Evolutionary conservation across 768 basidiomycete species (phyloP).

Genomic region (Agaricus subrufescens): DNA sequence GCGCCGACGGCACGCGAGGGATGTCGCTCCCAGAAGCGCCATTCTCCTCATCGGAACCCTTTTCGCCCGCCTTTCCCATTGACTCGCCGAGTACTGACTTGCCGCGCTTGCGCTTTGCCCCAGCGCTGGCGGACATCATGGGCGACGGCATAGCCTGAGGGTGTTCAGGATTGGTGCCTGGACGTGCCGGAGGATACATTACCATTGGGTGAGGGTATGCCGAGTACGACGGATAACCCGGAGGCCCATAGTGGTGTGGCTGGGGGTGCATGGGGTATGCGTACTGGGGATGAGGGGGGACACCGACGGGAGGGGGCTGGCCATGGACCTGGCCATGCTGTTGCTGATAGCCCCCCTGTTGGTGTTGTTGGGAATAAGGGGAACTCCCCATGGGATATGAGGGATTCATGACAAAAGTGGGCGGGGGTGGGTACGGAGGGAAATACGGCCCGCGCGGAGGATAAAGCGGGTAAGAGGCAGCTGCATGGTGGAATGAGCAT

Average conservation of each 20-base stretch:
- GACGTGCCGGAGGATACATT: slow-evolving; percentile 54
- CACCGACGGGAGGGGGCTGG: slow-evolving; percentile 12
- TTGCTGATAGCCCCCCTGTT: slow-evolving; percentile 27
- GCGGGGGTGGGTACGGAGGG: slow-evolving; percentile 33
- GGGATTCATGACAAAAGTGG: slow-evolving; percentile 58
- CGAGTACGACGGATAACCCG: slow-evolving; percentile 57
- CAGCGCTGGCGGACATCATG: slow-evolving; percentile 26
- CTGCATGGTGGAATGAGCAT: slow-evolving; percentile 12
- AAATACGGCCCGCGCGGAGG: slow-evolving; percentile 35
- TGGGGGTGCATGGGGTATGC: slow-evolving; percentile 54
- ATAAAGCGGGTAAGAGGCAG: slow-evolving; percentile 23
- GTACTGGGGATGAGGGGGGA: slow-evolving; percentile 42
- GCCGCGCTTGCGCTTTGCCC: slow-evolving; percentile 59
- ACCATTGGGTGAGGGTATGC: slow-evolving; percentile 66
- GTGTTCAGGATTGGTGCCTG: slow-evolving; percentile 28
- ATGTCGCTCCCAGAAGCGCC: slow-evolving; percentile 45
- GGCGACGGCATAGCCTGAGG: slow-evolving; percentile 31
- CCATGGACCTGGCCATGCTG: slow-evolving; percentile 25
- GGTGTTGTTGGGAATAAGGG: slow-evolving; percentile 32
- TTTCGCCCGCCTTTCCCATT: slow-evolving; percentile 38
- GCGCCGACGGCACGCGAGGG: slow-evolving; percentile 27
- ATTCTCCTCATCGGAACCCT: slow-evolving; percentile 58
- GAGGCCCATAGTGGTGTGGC: slow-evolving; percentile 44
- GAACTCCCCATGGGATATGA: slow-evolving; percentile 61
- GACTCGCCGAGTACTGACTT: slow-evolving; percentile 33